phyloP scores from a whole-genome alignment of 768 basidiomycete species.

The Pleurotus platypus region DNA sequence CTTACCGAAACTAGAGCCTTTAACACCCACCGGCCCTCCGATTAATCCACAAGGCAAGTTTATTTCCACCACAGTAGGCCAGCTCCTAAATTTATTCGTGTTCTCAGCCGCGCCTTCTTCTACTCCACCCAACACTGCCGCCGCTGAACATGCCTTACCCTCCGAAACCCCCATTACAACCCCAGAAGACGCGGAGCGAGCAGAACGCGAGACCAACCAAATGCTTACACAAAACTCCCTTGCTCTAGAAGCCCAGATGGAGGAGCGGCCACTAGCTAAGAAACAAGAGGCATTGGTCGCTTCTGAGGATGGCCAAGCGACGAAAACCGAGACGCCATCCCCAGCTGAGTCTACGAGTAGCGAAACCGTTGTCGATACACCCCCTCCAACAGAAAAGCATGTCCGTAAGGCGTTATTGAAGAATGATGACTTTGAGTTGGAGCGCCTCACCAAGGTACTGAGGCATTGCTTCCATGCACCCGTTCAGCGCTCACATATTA shows the following conservation, averaged over 20 bases:
- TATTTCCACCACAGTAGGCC: background rate
- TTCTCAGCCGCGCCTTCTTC: background rate
- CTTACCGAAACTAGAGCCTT: slow-evolving; percentile 72
- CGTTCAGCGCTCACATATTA: background rate
- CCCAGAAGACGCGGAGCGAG: slow-evolving; percentile 39
- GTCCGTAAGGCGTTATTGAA: slow-evolving; percentile 75
- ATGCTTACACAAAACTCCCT: slow-evolving; percentile 69
- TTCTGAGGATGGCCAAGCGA: slow-evolving; percentile 22
- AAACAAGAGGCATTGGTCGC: slow-evolving; percentile 75
- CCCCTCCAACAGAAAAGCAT: slow-evolving; percentile 37
- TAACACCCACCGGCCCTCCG: slow-evolving; percentile 34
- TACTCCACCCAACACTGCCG: slow-evolving; percentile 10
- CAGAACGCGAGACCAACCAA: slow-evolving; percentile 44
- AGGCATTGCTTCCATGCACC: background rate
- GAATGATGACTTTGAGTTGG: slow-evolving; percentile 83
- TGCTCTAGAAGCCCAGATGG: slow-evolving; percentile 79
- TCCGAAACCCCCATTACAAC: slow-evolving; percentile 19
- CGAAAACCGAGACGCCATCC: slow-evolving; percentile 15
- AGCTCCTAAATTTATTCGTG: background rate
- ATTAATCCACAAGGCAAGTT: slow-evolving; percentile 17
- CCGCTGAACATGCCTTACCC: slow-evolving; percentile 17
- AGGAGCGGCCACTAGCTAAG: slow-evolving; percentile 84
- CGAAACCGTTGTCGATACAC: slow-evolving; percentile 11
- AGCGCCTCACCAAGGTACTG: slow-evolving; percentile 69
- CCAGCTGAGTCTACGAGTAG: slow-evolving; percentile 14